A percentile compares a stretch with the other conserved stretches of the same genome.
These are phyloP conservation scores for Aspergillus eucalypticola DNA, from an alignment of 2,329 filamentous ascomycete genomes.

Conservation along the genomic window DNA sequence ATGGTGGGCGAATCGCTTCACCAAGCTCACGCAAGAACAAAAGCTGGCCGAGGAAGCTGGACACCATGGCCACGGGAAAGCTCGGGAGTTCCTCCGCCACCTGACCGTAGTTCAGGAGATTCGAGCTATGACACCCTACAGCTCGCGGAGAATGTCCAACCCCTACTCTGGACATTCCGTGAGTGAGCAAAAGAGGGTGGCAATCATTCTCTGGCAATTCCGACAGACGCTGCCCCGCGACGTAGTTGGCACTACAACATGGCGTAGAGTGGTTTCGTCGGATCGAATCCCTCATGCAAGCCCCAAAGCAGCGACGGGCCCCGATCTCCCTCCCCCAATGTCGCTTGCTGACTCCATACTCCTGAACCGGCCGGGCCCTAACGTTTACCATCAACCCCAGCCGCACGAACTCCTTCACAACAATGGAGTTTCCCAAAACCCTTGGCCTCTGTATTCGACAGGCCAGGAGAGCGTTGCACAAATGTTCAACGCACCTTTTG, in stretches of 20 bases:
- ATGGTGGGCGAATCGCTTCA: constrained; percentile 50
- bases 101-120: constrained; percentile 50
- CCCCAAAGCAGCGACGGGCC: constrained; percentile 32
- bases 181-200: constrained; percentile 41
- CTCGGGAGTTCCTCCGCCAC: constrained; percentile 40
- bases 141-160: constrained; percentile 29
- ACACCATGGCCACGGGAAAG: constrained; percentile 36
- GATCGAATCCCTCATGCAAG: constrained; percentile 41
- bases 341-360: constrained; percentile 37
- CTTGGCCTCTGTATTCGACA: constrained; percentile 39
- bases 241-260: constrained; percentile 47
- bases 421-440: constrained; percentile 31
- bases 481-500: constrained; percentile 36
- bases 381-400: constrained; percentile 35
- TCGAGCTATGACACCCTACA: constrained; percentile 33
- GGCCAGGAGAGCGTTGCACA: constrained; percentile 37
- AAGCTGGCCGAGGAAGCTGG: constrained; percentile 41
- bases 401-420: constrained; percentile 35
- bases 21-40: constrained; percentile 42
- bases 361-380: constrained; percentile 33
- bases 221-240: constrained; percentile 43
- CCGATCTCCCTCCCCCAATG: constrained; percentile 38
- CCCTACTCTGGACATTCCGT: constrained; percentile 26
- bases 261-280: constrained; percentile 44
- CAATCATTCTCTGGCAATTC: constrained; percentile 50